Conservation (phyloP, 2,329 filamentous ascomycete species). For the Aspergillus japonicus region DNA sequence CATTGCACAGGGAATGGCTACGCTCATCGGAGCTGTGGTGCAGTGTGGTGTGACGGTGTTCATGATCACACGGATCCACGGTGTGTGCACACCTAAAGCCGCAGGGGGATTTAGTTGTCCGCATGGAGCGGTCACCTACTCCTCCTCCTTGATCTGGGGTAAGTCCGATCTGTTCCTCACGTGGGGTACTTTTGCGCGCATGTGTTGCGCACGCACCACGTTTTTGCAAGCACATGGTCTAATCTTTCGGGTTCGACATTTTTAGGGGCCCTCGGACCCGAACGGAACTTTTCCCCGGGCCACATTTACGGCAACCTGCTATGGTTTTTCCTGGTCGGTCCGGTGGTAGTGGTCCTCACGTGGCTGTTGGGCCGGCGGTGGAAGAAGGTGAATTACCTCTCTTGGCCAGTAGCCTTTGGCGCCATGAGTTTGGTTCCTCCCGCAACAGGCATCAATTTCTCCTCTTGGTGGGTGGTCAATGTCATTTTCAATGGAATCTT, state of each 20-base stretch:
- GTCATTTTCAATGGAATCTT: conserved; percentile 49
- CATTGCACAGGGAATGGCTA: conserved; percentile 52
- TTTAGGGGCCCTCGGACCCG: conserved; percentile 61
- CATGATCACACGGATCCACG: conserved; percentile 47
- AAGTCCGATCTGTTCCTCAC: conserved; percentile 1
- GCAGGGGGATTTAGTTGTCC: conserved; percentile 62
- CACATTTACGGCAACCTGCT: conserved; percentile 64
- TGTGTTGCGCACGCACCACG: no score
- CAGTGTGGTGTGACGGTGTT: conserved; percentile 53
- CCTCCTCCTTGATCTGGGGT: conserved; percentile 70
- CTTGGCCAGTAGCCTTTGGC: conserved; percentile 66
- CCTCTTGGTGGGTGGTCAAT: conserved; percentile 61
- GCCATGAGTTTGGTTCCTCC: conserved; percentile 65
- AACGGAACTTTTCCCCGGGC: conserved; percentile 63
- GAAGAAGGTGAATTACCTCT: conserved; percentile 64
- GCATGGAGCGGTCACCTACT: conserved; percentile 61
- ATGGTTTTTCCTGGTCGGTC: conserved; percentile 71
- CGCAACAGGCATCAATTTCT: conserved; percentile 68
- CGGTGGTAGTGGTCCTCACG: conserved; percentile 59
- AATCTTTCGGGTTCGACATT: neutral
- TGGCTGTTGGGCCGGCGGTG: conserved; percentile 59
- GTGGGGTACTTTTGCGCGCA: neutral
- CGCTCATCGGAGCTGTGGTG: conserved; percentile 50
- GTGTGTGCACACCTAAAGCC: conserved; percentile 55
- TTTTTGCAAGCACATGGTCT: neutral